Conservation (phyloP, 805 yeast genomes). For the Cyberlindnera xylosilytica region DNA sequence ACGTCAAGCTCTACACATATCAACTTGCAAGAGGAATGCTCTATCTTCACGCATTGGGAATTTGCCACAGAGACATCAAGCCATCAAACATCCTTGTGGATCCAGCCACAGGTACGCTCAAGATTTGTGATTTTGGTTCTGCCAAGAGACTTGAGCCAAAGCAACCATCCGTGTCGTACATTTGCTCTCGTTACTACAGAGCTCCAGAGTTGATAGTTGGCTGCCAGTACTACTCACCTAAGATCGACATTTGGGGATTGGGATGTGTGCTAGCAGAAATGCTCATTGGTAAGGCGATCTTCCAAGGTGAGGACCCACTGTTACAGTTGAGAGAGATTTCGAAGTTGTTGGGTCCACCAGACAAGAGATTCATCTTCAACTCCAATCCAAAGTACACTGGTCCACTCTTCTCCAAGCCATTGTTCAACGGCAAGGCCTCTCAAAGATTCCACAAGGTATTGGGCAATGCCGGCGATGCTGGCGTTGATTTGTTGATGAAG, state of each 20-base stretch:
- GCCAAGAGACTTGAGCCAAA: slow-evolving; percentile 75
- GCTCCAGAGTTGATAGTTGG: slow-evolving; percentile 97
- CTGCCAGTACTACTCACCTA: slow-evolving; percentile 78
- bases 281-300: slow-evolving; percentile 88
- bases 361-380: slow-evolving; percentile 62
- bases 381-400: slow-evolving; percentile 76
- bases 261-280: slow-evolving; percentile 97
- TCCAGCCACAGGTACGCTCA: slow-evolving; percentile 60
- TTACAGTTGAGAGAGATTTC: slow-evolving; percentile 88
- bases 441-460: slow-evolving; percentile 63
- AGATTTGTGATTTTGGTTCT: slow-evolving; percentile 83
- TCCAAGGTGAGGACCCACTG: slow-evolving; percentile 89
- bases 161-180: slow-evolving; percentile 90
- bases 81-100: slow-evolving; percentile 80
- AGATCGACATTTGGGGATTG: slow-evolving; percentile 96
- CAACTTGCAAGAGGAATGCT: slow-evolving; percentile 83
- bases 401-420: slow-evolving; percentile 63
- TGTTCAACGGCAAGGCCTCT: slow-evolving; percentile 52
- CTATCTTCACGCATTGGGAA: slow-evolving; percentile 74
- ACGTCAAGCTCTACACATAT: slow-evolving; percentile 72
- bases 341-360: slow-evolving; percentile 88
- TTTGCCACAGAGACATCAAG: slow-evolving; percentile 81
- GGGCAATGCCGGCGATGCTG: slow-evolving; percentile 78
- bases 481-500: slow-evolving; percentile 76
- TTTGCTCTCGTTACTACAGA: slow-evolving; percentile 92